These are phyloP conservation scores for Pseudonitzschia multiseries DNA, from an alignment of 108 stramenopile genomes.

Conservation along the genomic window DNA sequence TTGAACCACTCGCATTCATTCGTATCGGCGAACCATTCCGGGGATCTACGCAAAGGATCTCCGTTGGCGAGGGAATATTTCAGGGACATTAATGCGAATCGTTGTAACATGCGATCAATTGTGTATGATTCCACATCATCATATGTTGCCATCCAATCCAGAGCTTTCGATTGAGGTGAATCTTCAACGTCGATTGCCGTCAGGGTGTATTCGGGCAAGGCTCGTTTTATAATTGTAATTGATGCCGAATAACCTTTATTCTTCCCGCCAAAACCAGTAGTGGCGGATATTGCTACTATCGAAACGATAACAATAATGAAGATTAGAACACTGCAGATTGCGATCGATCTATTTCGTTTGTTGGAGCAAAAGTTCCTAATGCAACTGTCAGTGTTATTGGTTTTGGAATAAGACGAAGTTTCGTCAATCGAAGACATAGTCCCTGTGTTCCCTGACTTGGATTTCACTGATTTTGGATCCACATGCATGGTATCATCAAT, in stretches of 20 bases:
- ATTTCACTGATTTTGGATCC: too few relatives aligned
- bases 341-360: not conserved
- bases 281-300: not conserved
- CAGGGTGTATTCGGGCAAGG: conserved; percentile 21
- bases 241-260: too few relatives aligned
- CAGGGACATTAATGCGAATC: conserved; percentile 32
- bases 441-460: too few relatives aligned
- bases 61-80: conserved; percentile 22
- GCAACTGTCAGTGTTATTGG: too few relatives aligned
- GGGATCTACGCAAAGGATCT: not conserved
- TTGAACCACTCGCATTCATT: conserved; percentile 32
- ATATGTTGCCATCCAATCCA: conserved; percentile 21
- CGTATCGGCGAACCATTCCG: conserved; percentile 11
- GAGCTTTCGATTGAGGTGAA: conserved; percentile 34
- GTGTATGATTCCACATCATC: conserved; percentile 11
- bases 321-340: not conserved
- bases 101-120: conserved; percentile 17
- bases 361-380: not conserved
- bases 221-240: too few relatives aligned
- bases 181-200: not conserved
- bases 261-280: not conserved
- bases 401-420: too few relatives aligned
- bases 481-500: too few relatives aligned
- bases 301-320: not conserved
- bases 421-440: too few relatives aligned